A percentile compares a stretch with the other conserved stretches of the same genome.
phyloP scores from a whole-genome alignment of 73 alveolate species.

The Paramecium primaurelia region DNA sequence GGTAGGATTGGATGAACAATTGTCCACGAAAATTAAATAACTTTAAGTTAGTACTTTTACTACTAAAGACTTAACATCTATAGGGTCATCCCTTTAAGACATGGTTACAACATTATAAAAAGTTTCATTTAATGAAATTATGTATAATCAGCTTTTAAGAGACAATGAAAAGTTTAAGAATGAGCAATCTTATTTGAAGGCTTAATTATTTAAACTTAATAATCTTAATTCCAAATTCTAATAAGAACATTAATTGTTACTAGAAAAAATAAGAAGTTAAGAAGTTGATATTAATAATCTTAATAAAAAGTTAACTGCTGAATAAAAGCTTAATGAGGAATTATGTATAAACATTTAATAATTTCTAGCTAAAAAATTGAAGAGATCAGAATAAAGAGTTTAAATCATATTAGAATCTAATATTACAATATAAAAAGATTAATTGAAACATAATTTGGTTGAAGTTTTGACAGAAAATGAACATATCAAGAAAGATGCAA shows the following conservation, averaged over 20 bases:
- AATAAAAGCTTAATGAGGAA: constrained; percentile 9
- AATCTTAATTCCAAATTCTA: background rate
- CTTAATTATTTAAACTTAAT: background rate
- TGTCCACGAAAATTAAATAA: background rate
- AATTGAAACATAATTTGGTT: background rate
- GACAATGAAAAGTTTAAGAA: constrained; percentile 14
- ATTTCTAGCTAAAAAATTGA: background rate
- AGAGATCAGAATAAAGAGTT: constrained; percentile 25
- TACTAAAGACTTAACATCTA: background rate
- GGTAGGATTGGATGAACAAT: constrained; percentile 4
- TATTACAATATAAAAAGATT: constrained; percentile 10
- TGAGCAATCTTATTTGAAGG: background rate
- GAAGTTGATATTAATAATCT: background rate
- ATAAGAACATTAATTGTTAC: background rate
- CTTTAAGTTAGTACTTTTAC: background rate
- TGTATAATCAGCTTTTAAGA: background rate
- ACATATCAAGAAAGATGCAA: constrained; percentile 8
- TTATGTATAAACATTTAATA: background rate
- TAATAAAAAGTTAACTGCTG: background rate
- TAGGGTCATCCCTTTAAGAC: background rate
- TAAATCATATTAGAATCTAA: constrained; percentile 19
- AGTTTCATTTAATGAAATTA: constrained; percentile 34
- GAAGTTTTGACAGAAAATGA: constrained; percentile 40
- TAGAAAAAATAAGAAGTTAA: background rate
- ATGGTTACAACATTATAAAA: background rate